phyloP scores from a whole-genome alignment of 2,329 filamentous ascomycete species.

The Cercospora zeae-maydis region DNA sequence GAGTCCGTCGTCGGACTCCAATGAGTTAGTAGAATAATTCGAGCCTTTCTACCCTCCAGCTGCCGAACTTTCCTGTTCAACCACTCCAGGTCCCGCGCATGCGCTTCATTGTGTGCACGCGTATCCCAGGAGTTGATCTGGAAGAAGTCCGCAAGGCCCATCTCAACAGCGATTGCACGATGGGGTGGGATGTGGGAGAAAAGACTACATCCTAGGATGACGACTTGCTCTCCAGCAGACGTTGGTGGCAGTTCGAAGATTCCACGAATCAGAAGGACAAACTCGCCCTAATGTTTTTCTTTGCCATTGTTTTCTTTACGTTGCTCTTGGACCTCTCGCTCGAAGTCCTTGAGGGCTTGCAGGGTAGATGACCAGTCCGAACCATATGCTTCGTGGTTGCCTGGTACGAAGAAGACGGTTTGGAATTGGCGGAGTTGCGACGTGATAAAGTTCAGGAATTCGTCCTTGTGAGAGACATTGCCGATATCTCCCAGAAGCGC shows the following conservation, averaged over 20 bases:
- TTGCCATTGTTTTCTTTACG: not conserved
- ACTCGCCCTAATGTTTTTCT: constrained; percentile 37
- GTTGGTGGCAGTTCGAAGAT: constrained; percentile 12
- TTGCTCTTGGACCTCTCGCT: not conserved
- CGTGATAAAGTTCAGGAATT: constrained; percentile 48
- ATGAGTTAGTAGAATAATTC: constrained; percentile 44
- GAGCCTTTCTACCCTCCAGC: constrained; percentile 28
- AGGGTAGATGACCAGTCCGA: constrained; percentile 38
- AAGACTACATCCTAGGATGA: constrained; percentile 37
- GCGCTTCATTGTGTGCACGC: constrained; percentile 39
- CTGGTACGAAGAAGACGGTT: constrained; percentile 51
- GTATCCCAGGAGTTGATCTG: constrained; percentile 39
- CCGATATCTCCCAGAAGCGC: constrained; percentile 59
- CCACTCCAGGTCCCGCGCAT: constrained; percentile 44
- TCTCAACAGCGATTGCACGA: constrained; percentile 8
- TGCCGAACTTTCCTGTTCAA: constrained; percentile 39
- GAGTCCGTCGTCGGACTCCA: constrained; percentile 41
- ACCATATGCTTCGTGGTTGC: constrained; percentile 57
- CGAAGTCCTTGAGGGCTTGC: constrained; percentile 27
- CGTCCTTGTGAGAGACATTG: constrained; percentile 38
- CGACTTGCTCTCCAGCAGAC: constrained; percentile 19
- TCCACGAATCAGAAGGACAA: constrained; percentile 41
- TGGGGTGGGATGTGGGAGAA: constrained; percentile 15
- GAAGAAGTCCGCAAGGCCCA: constrained; percentile 19
- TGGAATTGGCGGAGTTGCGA: constrained; percentile 49